Conservation (phyloP, 1,139 yeast genomes). For the Lodderomyces oxycetoniae region DNA sequence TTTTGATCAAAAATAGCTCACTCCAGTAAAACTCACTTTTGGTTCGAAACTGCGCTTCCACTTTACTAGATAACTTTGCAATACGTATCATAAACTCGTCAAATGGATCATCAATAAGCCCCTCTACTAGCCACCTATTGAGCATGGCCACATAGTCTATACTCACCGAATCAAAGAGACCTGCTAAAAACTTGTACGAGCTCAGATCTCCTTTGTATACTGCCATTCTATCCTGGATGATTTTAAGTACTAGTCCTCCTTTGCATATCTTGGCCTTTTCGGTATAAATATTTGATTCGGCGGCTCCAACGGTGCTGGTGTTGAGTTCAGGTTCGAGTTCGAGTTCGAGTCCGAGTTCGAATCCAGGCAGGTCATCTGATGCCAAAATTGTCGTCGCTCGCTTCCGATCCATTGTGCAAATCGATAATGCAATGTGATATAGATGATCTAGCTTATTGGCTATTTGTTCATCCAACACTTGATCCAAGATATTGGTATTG, state of each 20-base stretch:
- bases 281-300: constrained; percentile 8
- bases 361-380: background rate
- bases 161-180: constrained; percentile 57
- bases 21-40: constrained; percentile 83
- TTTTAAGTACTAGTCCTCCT: constrained; percentile 62
- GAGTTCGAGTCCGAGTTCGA: too few relatives aligned
- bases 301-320: background rate
- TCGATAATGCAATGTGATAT: constrained; percentile 48
- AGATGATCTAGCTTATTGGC: constrained; percentile 43
- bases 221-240: constrained; percentile 56
- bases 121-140: constrained; percentile 72
- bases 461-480: constrained; percentile 27
- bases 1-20: constrained; percentile 68
- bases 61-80: constrained; percentile 28
- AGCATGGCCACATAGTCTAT: constrained; percentile 63
- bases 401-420: constrained; percentile 38
- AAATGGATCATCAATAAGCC: constrained; percentile 71
- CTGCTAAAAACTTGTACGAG: constrained; percentile 48
- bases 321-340: too few relatives aligned
- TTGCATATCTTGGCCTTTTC: constrained; percentile 49
- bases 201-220: constrained; percentile 62
- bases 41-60: constrained; percentile 37
- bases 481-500: constrained; percentile 33
- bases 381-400: constrained; percentile 6
- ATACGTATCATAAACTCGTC: constrained; percentile 74